A percentile compares a stretch with the other conserved stretches of the same genome.
phyloP scores from a whole-genome alignment of 116 monocot species.

The Iris pallida region DNA sequence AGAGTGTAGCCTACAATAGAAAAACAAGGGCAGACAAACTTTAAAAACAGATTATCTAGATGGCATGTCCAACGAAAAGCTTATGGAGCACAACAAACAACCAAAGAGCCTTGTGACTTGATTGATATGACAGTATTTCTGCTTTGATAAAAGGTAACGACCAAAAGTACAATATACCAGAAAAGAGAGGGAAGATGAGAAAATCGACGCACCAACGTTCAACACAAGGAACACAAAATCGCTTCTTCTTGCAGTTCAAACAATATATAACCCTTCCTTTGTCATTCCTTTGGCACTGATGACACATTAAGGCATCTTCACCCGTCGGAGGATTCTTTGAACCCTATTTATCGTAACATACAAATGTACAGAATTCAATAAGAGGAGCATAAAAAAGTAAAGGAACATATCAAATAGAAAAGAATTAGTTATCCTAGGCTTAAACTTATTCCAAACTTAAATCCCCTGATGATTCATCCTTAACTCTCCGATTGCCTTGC shows the following conservation, averaged over 20 bases:
- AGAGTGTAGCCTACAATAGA: too few species aligned
- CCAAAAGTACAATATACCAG: background rate
- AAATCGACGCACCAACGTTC: slow-evolving; percentile 39
- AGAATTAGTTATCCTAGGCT: slow-evolving; percentile 1
- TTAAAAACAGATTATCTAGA: too few species aligned
- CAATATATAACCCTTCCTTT: slow-evolving; percentile 60
- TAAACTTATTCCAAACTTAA: background rate
- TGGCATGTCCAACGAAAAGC: too few species aligned
- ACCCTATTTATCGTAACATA: slow-evolving; percentile 4
- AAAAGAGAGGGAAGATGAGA: background rate
- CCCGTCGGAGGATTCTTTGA: slow-evolving; percentile 29
- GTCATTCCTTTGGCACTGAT: slow-evolving; percentile 83
- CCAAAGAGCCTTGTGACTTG: too few species aligned
- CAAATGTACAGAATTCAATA: background rate
- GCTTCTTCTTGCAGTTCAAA: slow-evolving; percentile 38
- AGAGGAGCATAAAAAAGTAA: background rate
- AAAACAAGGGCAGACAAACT: too few species aligned
- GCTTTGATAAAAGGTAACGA: background rate
- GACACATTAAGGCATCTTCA: slow-evolving; percentile 63
- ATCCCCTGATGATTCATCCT: too few species aligned
- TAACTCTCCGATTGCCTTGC: too few species aligned
- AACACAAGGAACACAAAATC: slow-evolving; percentile 56
- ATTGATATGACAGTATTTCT: too few species aligned
- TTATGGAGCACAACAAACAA: too few species aligned
- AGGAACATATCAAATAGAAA: background rate